Conservation (phyloP, 768 basidiomycete genomes). For the Lactarius tabidus region DNA sequence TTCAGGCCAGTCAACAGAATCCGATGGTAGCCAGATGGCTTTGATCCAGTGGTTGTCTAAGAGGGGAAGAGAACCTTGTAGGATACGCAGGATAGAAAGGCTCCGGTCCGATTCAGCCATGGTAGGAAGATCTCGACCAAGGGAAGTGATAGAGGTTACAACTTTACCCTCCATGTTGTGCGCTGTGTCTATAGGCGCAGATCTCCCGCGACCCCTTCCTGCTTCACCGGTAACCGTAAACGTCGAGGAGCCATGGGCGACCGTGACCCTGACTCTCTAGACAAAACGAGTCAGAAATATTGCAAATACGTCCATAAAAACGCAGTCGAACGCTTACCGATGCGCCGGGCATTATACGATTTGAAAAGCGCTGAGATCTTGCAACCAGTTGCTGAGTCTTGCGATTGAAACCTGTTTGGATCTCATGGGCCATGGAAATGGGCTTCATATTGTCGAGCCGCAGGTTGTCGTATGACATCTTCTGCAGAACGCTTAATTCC, state of each 20-base stretch:
- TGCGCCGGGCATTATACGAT: background rate
- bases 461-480: conserved; percentile 15
- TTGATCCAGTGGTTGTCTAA: conserved; percentile 38
- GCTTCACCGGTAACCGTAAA: conserved; percentile 30
- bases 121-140: conserved; percentile 56
- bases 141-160: conserved; percentile 41
- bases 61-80: conserved; percentile 35
- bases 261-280: conserved; percentile 27
- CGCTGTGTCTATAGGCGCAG: conserved; percentile 28
- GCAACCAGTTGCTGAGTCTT: conserved; percentile 18
- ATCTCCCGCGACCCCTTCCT: conserved; percentile 14
- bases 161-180: conserved; percentile 33
- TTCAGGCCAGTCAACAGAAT: conserved; percentile 38
- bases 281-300: background rate
- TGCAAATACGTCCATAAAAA: background rate
- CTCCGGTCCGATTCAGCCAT: conserved; percentile 47
- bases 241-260: conserved; percentile 22
- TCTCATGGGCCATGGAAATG: conserved; percentile 10
- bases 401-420: conserved; percentile 12
- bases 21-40: conserved; percentile 34
- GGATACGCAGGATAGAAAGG: conserved; percentile 31
- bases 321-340: background rate
- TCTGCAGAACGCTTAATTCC: conserved; percentile 15
- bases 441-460: conserved; percentile 17
- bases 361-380: conserved; percentile 17